phyloP scores from a whole-genome alignment of 78 protist species.

The Emiliania huxleyi region DNA sequence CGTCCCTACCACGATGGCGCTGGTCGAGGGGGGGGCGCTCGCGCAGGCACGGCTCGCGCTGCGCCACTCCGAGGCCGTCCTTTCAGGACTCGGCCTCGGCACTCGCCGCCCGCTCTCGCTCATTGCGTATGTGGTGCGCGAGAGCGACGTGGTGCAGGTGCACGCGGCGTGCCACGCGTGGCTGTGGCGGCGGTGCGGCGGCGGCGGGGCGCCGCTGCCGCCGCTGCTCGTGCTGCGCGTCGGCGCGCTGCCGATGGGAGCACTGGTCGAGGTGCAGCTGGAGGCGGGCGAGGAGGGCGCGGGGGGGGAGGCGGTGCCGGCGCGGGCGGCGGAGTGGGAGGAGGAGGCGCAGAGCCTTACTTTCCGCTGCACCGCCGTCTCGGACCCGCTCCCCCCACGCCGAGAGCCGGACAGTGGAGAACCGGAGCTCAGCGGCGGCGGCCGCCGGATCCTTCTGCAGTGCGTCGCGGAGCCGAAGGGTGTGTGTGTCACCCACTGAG shows the following conservation, averaged over 20 bases:
- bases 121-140: not conserved
- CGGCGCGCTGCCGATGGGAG: slow-evolving; percentile 12
- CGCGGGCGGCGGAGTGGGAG: not conserved
- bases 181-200: not conserved
- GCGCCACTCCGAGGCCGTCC: not conserved
- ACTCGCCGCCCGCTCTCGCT: not conserved
- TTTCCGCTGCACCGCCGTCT: not conserved
- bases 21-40: not conserved
- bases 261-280: not conserved
- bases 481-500: too few species aligned
- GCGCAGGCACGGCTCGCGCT: not conserved
- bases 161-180: not conserved
- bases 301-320: too few species aligned
- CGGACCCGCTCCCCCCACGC: too few species aligned
- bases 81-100: not conserved
- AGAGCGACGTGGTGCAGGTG: not conserved
- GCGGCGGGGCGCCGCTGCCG: not conserved
- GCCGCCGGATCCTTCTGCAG: not conserved
- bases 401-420: too few species aligned
- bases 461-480: not conserved
- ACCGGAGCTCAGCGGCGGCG: not conserved
- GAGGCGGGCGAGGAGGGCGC: not conserved
- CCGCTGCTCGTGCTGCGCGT: not conserved
- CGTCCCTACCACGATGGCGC: not conserved
- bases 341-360: not conserved